Conservation (phyloP, 441 rosid genomes). For the Breynia disticha region DNA sequence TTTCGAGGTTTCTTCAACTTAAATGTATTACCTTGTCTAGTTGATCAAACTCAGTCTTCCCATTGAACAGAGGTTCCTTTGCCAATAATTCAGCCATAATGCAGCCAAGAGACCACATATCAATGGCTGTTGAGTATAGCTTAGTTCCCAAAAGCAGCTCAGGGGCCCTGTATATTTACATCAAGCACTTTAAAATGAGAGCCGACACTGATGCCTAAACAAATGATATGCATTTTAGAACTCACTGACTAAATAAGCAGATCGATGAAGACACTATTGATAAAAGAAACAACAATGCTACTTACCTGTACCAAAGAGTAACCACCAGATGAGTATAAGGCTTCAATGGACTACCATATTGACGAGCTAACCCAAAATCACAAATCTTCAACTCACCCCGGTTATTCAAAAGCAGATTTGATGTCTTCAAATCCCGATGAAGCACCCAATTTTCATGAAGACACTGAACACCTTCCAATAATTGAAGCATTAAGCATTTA, state of each 20-base stretch:
- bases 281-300: background rate
- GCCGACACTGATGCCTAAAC: too few relatives aligned
- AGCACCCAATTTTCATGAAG: conserved; percentile 91
- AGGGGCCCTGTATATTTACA: conserved; percentile 56
- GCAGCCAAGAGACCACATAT: conserved; percentile 96
- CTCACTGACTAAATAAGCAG: background rate
- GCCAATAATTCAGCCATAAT: conserved; percentile 82
- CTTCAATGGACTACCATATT: conserved; percentile 72
- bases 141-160: conserved; percentile 80
- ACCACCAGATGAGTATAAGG: conserved; percentile 72
- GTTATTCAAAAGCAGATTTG: conserved; percentile 73
- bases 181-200: background rate
- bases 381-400: conserved; percentile 69
- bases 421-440: conserved; percentile 82
- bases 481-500: conserved; percentile 71
- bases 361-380: conserved; percentile 82
- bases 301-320: conserved; percentile 80
- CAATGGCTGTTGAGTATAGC: conserved; percentile 71
- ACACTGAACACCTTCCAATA: conserved; percentile 70
- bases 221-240: too few relatives aligned
- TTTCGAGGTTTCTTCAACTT: background rate
- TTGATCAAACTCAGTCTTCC: conserved; percentile 62
- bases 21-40: conserved; percentile 40
- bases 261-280: background rate
- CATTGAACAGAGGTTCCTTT: conserved; percentile 58